Conservation (phyloP, 2,329 filamentous ascomycete genomes). For the Nannizziopsis barbatae region DNA sequence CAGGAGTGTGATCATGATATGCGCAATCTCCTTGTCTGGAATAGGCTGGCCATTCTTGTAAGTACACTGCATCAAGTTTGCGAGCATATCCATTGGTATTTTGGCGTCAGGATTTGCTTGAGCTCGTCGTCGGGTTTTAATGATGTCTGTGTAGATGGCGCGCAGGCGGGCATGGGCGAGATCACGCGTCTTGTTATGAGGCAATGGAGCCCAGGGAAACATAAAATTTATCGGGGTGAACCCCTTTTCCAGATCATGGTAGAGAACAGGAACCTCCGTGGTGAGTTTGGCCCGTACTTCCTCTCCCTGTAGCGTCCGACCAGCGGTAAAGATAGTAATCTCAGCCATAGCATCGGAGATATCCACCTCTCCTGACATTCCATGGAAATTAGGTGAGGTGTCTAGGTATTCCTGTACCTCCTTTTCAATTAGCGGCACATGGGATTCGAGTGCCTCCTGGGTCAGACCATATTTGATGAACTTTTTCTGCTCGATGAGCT, state of each 20-base stretch:
- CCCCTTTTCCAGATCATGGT: constrained; percentile 69
- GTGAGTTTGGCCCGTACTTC: constrained; percentile 5
- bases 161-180: constrained; percentile 59
- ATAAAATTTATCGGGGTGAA: constrained; percentile 75
- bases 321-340: constrained; percentile 59
- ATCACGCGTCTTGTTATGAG: constrained; percentile 63
- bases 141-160: constrained; percentile 59
- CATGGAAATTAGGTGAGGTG: constrained; percentile 47
- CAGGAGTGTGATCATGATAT: constrained; percentile 77
- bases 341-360: constrained; percentile 59
- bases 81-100: constrained; percentile 58
- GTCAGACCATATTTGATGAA: constrained; percentile 57
- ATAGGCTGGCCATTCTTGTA: constrained; percentile 63
- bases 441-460: constrained; percentile 49
- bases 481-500: constrained; percentile 94
- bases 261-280: constrained; percentile 54
- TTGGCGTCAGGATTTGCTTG: constrained; percentile 26
- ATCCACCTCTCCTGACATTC: constrained; percentile 50
- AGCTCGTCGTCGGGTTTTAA: constrained; percentile 49
- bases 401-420: constrained; percentile 56
- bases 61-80: constrained; percentile 61
- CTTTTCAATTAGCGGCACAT: constrained; percentile 65
- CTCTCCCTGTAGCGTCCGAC: constrained; percentile 28
- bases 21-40: constrained; percentile 64
- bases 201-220: constrained; percentile 66